Base-by-base conservation (phyloP, 2,329 filamentous ascomycete genomes). In the Ceratocystis variospora region DNA sequence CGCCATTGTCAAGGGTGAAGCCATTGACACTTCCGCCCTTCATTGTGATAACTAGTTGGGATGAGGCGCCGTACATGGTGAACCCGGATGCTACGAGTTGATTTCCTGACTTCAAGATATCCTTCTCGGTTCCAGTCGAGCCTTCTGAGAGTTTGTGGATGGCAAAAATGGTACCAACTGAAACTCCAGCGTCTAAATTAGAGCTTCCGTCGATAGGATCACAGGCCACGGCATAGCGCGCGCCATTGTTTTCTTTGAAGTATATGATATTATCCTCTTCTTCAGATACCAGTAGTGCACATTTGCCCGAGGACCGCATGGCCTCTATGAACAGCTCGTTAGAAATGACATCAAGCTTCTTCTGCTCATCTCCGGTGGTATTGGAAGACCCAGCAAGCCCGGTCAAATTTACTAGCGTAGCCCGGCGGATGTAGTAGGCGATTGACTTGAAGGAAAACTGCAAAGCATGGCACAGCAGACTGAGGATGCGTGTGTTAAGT, bases 371-470 rank as follows among this genome's bases (percentile, higher is more conserved):
- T 70, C 94, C 94, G 2, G 94, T 97, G 65, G 83, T 90, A 79
- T 99, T 99, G 71, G 91, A 90, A 68, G 93, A 94, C 68, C 94
- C 94, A 69, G 94, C 94, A 62, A 99, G 86, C 69, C 94, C 94
- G 64, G 90, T 95, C 69, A 99, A 85, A 81, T 96, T 96, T 79
- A 97, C 93, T 70, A 99, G 81, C 28, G 90, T 93, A 45, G 93
- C 91, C 76, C 94, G 88, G 73, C 93, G 92, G 77, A 99, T 99
- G 81, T 96, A 99, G 83, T 97, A 96, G 72, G 94, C 90, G 77
- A 99, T 99, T 71, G 90, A 96, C 82, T 99, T 99, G 87, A 99
- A 99, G 70, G 94, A 93, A 81, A 97, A 99, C 78, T 97, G 94
- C 68, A 99, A 88, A 68, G 94, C 92, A 76, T 99, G 94, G 82